These are phyloP conservation scores for Aspergillus sparsus DNA, from an alignment of 495 filamentous ascomycete genomes.

Conservation along the genomic window DNA sequence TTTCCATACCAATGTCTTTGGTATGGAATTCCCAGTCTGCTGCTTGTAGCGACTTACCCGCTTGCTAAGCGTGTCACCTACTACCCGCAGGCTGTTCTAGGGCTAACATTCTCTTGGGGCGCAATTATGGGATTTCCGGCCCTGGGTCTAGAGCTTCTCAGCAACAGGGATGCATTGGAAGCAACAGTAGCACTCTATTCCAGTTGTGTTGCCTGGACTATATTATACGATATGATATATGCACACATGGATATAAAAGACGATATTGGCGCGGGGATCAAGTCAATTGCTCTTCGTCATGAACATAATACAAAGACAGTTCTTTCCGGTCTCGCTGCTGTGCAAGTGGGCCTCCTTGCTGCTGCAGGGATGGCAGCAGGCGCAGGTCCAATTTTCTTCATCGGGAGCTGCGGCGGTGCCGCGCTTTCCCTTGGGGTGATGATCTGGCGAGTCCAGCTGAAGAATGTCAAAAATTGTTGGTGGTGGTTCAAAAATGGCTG, in stretches of 20 bases:
- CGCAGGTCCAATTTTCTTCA: constrained; percentile 81
- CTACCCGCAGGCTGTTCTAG: constrained; percentile 91
- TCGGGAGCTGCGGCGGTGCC: constrained; percentile 82
- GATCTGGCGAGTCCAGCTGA: constrained; percentile 85
- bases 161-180: constrained; percentile 61
- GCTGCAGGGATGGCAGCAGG: constrained; percentile 72
- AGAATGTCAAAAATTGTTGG: constrained; percentile 86
- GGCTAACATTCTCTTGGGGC: constrained; percentile 94
- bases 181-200: constrained; percentile 75
- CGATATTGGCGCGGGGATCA: constrained; percentile 89
- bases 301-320: constrained; percentile 86
- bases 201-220: constrained; percentile 90
- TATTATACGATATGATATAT: constrained; percentile 98
- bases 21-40: constrained; percentile 82
- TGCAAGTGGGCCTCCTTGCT: constrained; percentile 77
- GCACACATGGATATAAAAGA: constrained; percentile 98
- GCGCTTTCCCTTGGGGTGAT: constrained; percentile 74
- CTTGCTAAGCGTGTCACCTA: constrained; percentile 91
- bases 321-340: constrained; percentile 69
- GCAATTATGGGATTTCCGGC: constrained; percentile 97
- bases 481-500: constrained; percentile 91
- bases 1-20: constrained; percentile 82
- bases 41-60: constrained; percentile 82
- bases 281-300: constrained; percentile 89
- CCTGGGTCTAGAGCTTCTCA: constrained; percentile 76